These are phyloP conservation scores for Vitis cinerea DNA, from an alignment of 164 flowering plant genomes.

Conservation along the genomic window DNA sequence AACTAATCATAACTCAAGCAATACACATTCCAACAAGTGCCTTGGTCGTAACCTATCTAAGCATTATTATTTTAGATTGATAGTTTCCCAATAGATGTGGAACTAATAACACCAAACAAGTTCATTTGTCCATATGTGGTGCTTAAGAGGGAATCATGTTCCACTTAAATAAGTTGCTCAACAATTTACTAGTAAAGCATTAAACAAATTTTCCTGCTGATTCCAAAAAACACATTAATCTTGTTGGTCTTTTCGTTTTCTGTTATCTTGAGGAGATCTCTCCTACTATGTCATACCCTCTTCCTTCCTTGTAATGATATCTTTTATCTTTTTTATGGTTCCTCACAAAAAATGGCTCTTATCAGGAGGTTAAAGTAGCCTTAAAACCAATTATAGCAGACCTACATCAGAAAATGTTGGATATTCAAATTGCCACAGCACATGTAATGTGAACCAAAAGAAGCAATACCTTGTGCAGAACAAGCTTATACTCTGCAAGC, in stretches of 20 bases:
- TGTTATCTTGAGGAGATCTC: no score
- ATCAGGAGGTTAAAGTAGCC: background rate
- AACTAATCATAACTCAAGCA: background rate
- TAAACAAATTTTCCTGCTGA: no score
- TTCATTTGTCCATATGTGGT: background rate
- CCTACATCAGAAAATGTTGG: background rate
- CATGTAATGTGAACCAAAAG: background rate
- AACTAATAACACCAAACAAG: background rate
- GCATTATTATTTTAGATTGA: background rate
- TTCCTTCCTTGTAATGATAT: no score
- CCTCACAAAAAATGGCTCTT: background rate
- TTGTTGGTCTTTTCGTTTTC: no score
- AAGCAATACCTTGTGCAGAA: constrained; percentile 72
- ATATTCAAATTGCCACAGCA: background rate
- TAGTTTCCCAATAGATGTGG: background rate
- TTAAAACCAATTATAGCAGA: background rate
- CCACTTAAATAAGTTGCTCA: background rate
- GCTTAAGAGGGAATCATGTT: background rate
- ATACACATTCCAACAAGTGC: background rate
- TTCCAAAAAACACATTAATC: no score
- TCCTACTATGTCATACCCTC: no score
- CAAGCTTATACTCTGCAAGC: constrained; percentile 85
- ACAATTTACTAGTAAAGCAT: background rate
- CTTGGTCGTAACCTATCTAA: background rate
- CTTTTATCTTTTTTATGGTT: background rate